A percentile compares a stretch with the other conserved stretches of the same genome.
Evolutionary conservation across 148 eudicot genomes (phyloP).

Genomic region (Polygonum aviculare): DNA sequence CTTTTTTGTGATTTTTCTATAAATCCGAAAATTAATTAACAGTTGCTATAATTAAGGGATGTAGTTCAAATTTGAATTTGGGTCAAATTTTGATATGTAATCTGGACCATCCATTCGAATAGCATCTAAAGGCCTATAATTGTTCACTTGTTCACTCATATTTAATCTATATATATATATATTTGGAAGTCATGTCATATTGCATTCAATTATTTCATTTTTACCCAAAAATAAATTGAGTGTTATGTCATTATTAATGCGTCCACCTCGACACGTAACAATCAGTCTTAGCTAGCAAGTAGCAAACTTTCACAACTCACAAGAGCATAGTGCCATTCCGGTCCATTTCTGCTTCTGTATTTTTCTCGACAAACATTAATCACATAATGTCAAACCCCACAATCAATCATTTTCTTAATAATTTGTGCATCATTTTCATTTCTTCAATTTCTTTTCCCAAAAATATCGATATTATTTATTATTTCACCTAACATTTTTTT

Average conservation of each 20-base stretch:
- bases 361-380: not conserved
- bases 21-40: too few species aligned
- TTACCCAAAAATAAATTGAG: too few species aligned
- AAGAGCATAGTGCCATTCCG: not conserved
- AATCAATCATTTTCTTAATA: not conserved
- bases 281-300: conserved; percentile 2
- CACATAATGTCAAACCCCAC: not conserved
- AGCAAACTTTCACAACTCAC: not conserved
- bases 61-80: too few species aligned
- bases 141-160: too few species aligned
- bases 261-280: not conserved
- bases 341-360: not conserved
- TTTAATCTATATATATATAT: too few species aligned
- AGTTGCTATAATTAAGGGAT: too few species aligned
- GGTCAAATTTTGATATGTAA: too few species aligned
- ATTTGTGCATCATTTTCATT: not conserved
- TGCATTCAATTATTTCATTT: too few species aligned
- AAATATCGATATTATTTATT: not conserved
- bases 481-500: not conserved
- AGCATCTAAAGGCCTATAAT: too few species aligned
- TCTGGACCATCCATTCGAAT: too few species aligned
- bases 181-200: not conserved
- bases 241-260: not conserved
- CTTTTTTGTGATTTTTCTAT: too few species aligned
- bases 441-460: too few species aligned